Percentiles rank a stretch among this genome's conserved stretches.
Evolutionary conservation across 139 green algal species (phyloP).

Genomic region (Marvania coccoides): DNA sequence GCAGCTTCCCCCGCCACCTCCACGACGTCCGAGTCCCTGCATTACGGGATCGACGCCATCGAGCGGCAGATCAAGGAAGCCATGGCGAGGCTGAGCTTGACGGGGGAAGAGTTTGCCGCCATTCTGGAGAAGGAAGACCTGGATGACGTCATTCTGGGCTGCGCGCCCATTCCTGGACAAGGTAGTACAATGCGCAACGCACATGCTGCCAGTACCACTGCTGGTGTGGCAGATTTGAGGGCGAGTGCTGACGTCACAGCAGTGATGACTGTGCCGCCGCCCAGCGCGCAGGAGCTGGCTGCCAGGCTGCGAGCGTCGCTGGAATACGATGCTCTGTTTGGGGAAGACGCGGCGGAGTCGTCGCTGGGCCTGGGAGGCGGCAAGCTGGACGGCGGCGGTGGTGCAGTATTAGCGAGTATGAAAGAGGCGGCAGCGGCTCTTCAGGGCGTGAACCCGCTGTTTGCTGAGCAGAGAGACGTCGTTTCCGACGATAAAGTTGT

Average conservation of each 20-base stretch:
- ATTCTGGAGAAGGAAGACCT: not conserved
- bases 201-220: not conserved
- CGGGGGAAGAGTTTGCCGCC: slow-evolving; percentile 4
- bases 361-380: no score
- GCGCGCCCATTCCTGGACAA: not conserved
- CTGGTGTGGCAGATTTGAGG: not conserved
- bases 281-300: not conserved
- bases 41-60: slow-evolving; percentile 18
- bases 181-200: not conserved
- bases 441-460: no score
- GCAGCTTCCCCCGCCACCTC: no score
- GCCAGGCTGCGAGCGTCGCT: not conserved
- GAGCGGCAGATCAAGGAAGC: slow-evolving; percentile 28
- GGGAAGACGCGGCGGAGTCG: not conserved
- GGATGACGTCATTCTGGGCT: not conserved
- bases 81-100: slow-evolving; percentile 16
- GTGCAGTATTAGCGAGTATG: no score
- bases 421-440: no score
- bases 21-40: not conserved
- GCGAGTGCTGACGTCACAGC: not conserved
- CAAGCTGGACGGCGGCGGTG: no score
- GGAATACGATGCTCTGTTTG: not conserved
- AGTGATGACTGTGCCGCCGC: not conserved
- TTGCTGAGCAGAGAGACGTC: no score
- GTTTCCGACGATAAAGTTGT: no score